Evolutionary conservation across 1,139 yeast genomes (phyloP), one percentile per base, ranked within the genome.

Genomic region (Protomyces inundatus): DNA sequence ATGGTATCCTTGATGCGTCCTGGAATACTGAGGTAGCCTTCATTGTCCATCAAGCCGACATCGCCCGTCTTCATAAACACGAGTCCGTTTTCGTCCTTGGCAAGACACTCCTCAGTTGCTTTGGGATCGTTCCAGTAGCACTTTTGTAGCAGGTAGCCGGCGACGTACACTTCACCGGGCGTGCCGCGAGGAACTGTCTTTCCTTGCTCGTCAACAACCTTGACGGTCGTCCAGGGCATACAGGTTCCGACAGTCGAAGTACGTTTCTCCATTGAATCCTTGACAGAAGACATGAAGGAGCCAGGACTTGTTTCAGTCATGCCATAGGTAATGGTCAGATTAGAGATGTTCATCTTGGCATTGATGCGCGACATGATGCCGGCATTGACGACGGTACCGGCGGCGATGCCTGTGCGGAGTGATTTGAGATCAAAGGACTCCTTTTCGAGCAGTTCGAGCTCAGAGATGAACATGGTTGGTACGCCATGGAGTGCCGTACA

Each of bases 271-370:
- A 73, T 53, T 3, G 73, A 65, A 57, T 73, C 75, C 23, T 65
- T 57, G 3, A 73, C 73, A 10, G 67, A 64, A 1, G 75, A 68
- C 76, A 74, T 73, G 67, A 72, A 72, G 35, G 73, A 68, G 9
- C 73, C 76, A 0, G 76, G 76, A 1, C 75, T 67, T 0, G 76
- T 74, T 56, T 74, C 76, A 5, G 76, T 74, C 76, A 74, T 74
- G 30, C 76, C 76, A 64, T 74, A 74, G 67, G 76, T 73, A 54
- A 74, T 74, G 7, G 74, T 71, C 40, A 74, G 70, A 54, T 71
- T 42, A 4, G 16, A 14, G 48, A 42, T 42, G 48, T 42, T 16
- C 48, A 42, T n/a, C 10, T 33, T n/a, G 12, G 10, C 34, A n/a
- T 52, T 39, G 12, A 52, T 52, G 23, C 42, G 39, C 6, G 55